Evolutionary conservation across 2,329 filamentous ascomycete species (phyloP).

Genomic region (Colletotrichum sp.): DNA sequence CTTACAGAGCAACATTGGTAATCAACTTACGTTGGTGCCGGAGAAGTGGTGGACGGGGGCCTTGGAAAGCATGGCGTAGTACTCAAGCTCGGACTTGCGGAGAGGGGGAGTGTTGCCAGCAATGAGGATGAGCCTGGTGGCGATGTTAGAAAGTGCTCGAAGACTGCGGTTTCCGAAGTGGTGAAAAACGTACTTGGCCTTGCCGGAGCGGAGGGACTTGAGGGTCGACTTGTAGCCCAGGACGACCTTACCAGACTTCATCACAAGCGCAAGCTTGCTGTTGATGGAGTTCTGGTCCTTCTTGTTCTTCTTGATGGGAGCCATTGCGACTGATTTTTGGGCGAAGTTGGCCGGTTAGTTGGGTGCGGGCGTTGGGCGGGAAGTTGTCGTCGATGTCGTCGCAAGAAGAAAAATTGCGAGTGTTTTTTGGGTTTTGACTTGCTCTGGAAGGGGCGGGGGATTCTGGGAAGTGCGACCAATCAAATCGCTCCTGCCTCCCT

Average conservation of each 20-base stretch:
- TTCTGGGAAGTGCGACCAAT: constrained; percentile 30
- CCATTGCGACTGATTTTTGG: constrained; percentile 63
- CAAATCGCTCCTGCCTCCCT: neutral
- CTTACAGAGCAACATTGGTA: neutral
- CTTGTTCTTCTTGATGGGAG: constrained; percentile 76
- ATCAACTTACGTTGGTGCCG: constrained; percentile 93
- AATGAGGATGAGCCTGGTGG: constrained; percentile 91
- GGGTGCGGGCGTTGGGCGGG: constrained; percentile 7
- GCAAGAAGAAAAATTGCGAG: neutral
- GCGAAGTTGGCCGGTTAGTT: constrained; percentile 26
- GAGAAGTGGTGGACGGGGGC: constrained; percentile 96
- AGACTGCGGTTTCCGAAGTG: neutral
- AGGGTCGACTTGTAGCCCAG: constrained; percentile 81
- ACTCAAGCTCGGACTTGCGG: constrained; percentile 97
- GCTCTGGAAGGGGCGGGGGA: neutral
- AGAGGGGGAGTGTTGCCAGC: constrained; percentile 94
- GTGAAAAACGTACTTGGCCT: constrained; percentile 86
- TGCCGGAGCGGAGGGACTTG: constrained; percentile 91
- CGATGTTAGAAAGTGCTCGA: neutral
- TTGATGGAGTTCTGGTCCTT: constrained; percentile 80
- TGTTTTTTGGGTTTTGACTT: neutral
- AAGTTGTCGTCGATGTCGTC: constrained; percentile 15
- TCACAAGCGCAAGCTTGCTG: constrained; percentile 63
- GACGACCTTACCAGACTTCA: constrained; percentile 78
- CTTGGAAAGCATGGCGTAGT: constrained; percentile 92